These are phyloP conservation scores for Reutealis trisperma DNA, from an alignment of 345 rosid genomes.

Conservation along the genomic window DNA sequence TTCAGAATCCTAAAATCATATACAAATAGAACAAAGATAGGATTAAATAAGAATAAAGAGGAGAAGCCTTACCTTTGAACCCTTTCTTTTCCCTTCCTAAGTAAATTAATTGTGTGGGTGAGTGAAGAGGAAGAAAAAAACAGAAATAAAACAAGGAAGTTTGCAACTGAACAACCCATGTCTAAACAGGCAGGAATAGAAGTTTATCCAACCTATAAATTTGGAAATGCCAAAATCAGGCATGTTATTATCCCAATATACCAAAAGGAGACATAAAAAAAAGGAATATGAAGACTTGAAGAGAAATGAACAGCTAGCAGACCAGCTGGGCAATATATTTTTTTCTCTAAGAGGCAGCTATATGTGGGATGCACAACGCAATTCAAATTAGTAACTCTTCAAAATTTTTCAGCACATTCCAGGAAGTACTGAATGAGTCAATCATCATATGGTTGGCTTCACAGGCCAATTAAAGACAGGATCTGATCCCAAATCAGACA, in stretches of 20 bases:
- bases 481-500: background rate
- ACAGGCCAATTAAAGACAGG: background rate
- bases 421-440: background rate
- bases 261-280: background rate
- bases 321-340: background rate
- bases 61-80: background rate
- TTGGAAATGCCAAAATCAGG: background rate
- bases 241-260: background rate
- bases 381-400: background rate
- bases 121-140: background rate
- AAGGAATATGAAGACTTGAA: background rate
- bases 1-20: conserved; percentile 70
- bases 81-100: background rate
- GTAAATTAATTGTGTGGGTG: background rate
- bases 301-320: background rate
- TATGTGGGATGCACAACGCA: background rate
- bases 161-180: background rate
- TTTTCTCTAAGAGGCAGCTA: background rate
- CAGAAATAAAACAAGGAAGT: background rate
- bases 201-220: background rate
- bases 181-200: background rate
- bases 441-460: background rate
- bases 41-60: background rate
- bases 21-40: background rate
- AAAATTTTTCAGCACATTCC: background rate